A percentile compares a stretch with the other conserved stretches of the same genome.
These are phyloP conservation scores for Alternaria triticina DNA, from an alignment of 2,329 filamentous ascomycete species.

Conservation along the genomic window DNA sequence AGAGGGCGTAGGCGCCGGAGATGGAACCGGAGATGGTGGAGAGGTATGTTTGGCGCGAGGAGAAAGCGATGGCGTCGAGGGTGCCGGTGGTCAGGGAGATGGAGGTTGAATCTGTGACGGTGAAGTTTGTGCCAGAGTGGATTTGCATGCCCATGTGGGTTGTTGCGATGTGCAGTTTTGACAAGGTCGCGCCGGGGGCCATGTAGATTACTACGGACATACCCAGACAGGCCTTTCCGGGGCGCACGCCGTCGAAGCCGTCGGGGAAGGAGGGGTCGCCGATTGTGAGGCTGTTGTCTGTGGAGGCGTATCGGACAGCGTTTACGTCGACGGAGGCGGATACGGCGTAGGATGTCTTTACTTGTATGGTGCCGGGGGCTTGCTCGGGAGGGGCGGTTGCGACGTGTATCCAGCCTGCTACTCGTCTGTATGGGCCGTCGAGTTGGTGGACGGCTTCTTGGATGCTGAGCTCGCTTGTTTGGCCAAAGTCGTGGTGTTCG, in stretches of 20 bases:
- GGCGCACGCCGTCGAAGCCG: constrained; percentile 30
- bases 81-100: constrained; percentile 46
- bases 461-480: constrained; percentile 30
- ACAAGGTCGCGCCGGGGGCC: constrained; percentile 37
- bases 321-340: constrained; percentile 40
- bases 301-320: constrained; percentile 37
- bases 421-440: constrained; percentile 40
- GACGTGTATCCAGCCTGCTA: constrained; percentile 50
- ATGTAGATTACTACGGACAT: constrained; percentile 49
- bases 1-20: constrained; percentile 50
- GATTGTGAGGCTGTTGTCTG: constrained; percentile 30
- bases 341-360: constrained; percentile 47
- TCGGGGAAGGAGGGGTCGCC: constrained; percentile 34
- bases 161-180: constrained; percentile 44
- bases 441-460: constrained; percentile 40
- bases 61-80: constrained; percentile 41
- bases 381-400: constrained; percentile 44
- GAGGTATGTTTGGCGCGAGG: constrained; percentile 50
- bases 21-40: constrained; percentile 50
- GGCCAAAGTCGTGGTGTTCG: constrained; percentile 37
- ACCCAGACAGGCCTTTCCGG: constrained; percentile 44
- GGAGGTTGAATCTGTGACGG: constrained; percentile 40
- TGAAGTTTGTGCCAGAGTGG: constrained; percentile 38
- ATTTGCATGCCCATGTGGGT: constrained; percentile 49
- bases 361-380: constrained; percentile 43